These are phyloP conservation scores for Suillus cothurnatus DNA, from an alignment of 768 basidiomycete species.

Conservation along the genomic window DNA sequence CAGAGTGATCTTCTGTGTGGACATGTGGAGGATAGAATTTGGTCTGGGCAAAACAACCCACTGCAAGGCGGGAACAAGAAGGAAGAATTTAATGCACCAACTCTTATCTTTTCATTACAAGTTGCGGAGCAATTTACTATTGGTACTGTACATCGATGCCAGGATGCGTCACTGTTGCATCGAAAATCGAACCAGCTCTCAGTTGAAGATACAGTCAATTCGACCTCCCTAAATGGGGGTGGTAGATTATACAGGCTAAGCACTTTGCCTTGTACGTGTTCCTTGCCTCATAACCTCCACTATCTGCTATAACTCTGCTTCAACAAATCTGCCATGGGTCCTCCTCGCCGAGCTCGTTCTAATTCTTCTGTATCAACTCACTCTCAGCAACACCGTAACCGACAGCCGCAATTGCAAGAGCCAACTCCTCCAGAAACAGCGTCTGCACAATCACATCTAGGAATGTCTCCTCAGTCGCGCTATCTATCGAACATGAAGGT, in stretches of 20 bases:
- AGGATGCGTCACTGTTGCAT: not conserved
- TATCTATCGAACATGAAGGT: slow-evolving; percentile 83
- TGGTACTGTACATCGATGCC: not conserved
- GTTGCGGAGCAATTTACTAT: not conserved
- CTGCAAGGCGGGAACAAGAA: not conserved
- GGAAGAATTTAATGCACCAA: not conserved
- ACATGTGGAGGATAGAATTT: not conserved
- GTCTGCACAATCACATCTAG: slow-evolving; percentile 23
- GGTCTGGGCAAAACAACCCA: not conserved
- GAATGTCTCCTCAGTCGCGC: slow-evolving; percentile 66
- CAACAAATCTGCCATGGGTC: slow-evolving; percentile 18
- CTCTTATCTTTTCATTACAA: not conserved
- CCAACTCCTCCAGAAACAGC: slow-evolving; percentile 15
- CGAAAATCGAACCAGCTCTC: no score
- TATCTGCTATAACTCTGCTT: slow-evolving; percentile 4
- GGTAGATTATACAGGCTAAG: slow-evolving; percentile 1
- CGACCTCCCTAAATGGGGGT: slow-evolving; percentile 12
- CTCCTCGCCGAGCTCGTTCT: slow-evolving; percentile 34
- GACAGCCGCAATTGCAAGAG: slow-evolving; percentile 10
- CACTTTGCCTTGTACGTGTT: slow-evolving; percentile 2
- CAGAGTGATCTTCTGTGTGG: not conserved
- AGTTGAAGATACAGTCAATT: not conserved
- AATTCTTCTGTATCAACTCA: slow-evolving; percentile 27
- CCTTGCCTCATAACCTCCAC: slow-evolving; percentile 10
- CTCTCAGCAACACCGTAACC: slow-evolving; percentile 2